Evolutionary conservation across 2,329 filamentous ascomycete genomes (phyloP).

Genomic region (Paramyrothecium sp.): DNA sequence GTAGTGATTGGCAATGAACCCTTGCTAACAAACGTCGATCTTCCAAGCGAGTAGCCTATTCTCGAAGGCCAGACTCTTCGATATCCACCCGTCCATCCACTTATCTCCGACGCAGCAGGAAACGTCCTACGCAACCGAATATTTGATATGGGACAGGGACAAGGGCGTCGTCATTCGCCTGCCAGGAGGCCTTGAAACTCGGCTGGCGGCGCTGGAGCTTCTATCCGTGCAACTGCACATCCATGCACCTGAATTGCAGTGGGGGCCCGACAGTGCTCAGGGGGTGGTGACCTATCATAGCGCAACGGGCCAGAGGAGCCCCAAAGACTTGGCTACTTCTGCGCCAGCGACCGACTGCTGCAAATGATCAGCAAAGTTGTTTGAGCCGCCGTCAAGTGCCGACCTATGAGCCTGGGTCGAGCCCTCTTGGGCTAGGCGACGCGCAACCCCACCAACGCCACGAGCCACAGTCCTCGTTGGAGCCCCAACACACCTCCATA

Average conservation of each 20-base stretch:
- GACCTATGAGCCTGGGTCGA: not conserved
- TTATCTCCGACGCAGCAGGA: not conserved
- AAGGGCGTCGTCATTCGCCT: too few species aligned
- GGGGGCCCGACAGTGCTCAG: not conserved
- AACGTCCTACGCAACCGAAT: too few species aligned
- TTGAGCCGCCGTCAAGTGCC: not conserved
- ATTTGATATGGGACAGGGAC: too few species aligned
- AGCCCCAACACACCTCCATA: too few species aligned
- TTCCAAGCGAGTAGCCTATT: not conserved
- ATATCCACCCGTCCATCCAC: not conserved
- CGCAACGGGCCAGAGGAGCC: not conserved
- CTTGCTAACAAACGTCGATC: too few species aligned
- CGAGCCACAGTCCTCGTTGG: not conserved
- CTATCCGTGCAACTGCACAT: too few species aligned
- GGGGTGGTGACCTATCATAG: not conserved
- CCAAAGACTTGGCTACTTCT: not conserved
- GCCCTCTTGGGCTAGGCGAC: not conserved
- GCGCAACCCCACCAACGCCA: not conserved
- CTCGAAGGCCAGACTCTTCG: not conserved
- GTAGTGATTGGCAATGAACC: too few species aligned
- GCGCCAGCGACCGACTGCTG: not conserved
- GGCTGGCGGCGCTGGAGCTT: too few species aligned
- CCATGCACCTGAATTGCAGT: too few species aligned
- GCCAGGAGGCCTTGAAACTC: not conserved
- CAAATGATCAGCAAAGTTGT: not conserved